Base-by-base conservation (phyloP, 495 filamentous ascomycete genomes). In the Talaromyces trachyspermus region DNA sequence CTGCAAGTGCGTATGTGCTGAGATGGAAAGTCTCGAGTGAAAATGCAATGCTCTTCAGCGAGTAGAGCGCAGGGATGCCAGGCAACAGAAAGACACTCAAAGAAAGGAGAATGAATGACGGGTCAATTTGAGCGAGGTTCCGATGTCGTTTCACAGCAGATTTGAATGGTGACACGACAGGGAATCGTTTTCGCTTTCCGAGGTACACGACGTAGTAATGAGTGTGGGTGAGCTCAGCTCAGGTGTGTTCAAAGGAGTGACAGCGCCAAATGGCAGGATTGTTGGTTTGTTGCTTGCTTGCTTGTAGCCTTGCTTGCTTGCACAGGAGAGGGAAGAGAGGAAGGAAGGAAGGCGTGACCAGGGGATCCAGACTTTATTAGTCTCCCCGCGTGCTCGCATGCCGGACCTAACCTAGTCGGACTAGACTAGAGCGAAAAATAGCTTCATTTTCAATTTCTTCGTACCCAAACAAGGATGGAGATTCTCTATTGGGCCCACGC, bases 201-300 rank as follows among this genome's bases (percentile, higher is more conserved):
- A 37, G 14, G 33, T 37, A 2, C 14, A 12, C 2, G 33, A n/a
- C 19, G 6, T 37, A 2, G 9, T 37, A 37, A 37, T 17, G 29
- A 24, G 44, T 46, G 44, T 25, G 19, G 43, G 26, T 33, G 44
- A 46, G 44, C 44, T 46, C 44, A 14, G 44, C 44, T 46, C 44
- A 18, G 19, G 15, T 36, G 27, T 26, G 44, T 17, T 46, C n/a
- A 37, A 46, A 46, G 29, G 44, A 46, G 17, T 46, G 44, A 46
- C 44, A 32, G 44, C n/a, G 44, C 44, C 30, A 7, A 17, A 46
- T 7, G 27, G 32, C 22, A 24, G 26, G 42, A 32, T 26, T 19
- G 25, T 14, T 15, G 33, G 33, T 30, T 30, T 30, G n/a, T n/a
- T n/a, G n/a, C n/a, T n/a, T n/a, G n/a, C n/a, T n/a, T n/a, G n/a